Percentiles rank a stretch among this genome's conserved stretches.
Conservation (phyloP, 139 green algal species). For the Auxenochlorella pyrenoidosa region DNA sequence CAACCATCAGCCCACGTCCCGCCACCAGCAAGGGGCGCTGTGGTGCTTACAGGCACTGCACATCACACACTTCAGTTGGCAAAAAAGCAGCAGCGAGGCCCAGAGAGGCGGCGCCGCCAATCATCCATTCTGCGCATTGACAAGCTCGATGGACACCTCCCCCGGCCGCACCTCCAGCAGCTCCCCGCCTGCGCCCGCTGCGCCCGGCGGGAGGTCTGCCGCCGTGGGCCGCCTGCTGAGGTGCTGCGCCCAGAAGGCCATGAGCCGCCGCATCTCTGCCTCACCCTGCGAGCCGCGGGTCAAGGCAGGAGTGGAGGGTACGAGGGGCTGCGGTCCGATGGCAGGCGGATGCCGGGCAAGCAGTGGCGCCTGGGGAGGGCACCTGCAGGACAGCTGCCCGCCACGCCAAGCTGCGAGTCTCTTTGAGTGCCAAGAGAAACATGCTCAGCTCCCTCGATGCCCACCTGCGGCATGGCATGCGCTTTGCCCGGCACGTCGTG, state of each 20-base stretch:
- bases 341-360: not conserved
- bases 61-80: too few species aligned
- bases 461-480: conserved; percentile 20
- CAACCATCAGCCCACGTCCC: too few species aligned
- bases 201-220: not conserved
- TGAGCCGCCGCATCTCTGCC: conserved; percentile 15
- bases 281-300: not conserved
- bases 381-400: too few species aligned
- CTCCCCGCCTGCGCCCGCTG: not conserved
- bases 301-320: too few species aligned
- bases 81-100: too few species aligned
- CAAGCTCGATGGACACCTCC: conserved; percentile 5
- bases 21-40: too few species aligned
- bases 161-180: conserved; percentile 24
- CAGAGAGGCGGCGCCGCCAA: too few species aligned
- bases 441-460: not conserved
- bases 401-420: too few species aligned
- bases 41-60: too few species aligned
- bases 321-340: too few species aligned
- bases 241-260: conserved; percentile 23
- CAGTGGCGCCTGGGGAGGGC: too few species aligned
- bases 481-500: conserved; percentile 20
- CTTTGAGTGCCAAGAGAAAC: not conserved
- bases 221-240: conserved; percentile 16
- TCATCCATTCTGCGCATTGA: not conserved